phyloP scores from a whole-genome alignment of 1,139 yeast species.

The Pneumocystis carinii region DNA sequence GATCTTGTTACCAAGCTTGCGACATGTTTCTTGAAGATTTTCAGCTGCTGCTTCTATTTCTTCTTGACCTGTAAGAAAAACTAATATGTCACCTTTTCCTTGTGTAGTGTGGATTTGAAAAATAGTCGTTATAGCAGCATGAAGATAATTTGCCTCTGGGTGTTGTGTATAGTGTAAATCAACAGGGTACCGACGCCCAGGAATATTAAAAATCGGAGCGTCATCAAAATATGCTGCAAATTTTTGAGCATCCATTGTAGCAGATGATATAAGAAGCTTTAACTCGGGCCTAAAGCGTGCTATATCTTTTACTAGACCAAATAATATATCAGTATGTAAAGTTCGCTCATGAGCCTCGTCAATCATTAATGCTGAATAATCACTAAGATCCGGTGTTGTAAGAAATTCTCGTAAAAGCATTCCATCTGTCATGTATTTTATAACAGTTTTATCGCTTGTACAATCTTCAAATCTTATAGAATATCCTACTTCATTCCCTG shows the following conservation, averaged over 20 bases:
- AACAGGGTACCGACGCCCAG: conserved; percentile 83
- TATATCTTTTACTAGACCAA: conserved; percentile 68
- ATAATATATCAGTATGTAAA: conserved; percentile 72
- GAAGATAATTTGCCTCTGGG: conserved; percentile 80
- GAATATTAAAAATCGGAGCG: conserved; percentile 64
- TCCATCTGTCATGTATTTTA: conserved; percentile 91
- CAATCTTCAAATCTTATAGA: conserved; percentile 74
- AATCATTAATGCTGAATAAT: conserved; percentile 71
- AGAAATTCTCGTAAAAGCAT: conserved; percentile 76
- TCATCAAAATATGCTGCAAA: conserved; percentile 61
- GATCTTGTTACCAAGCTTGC: conserved; percentile 47
- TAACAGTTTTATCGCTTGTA: conserved; percentile 44
- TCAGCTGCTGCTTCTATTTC: conserved; percentile 79
- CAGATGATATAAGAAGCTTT: conserved; percentile 70
- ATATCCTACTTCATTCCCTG: conserved; percentile 80
- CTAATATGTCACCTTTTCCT: conserved; percentile 51
- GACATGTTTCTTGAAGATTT: conserved; percentile 46
- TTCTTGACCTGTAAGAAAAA: conserved; percentile 78
- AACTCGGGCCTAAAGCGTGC: conserved; percentile 49
- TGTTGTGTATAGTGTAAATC: conserved; percentile 71
- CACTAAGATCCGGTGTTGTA: conserved; percentile 51
- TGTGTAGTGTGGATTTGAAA: conserved; percentile 67
- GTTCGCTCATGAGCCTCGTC: conserved; percentile 98
- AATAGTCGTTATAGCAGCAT: conserved; percentile 73
- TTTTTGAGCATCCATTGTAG: conserved; percentile 81